Base-by-base conservation (phyloP, 805 yeast genomes). In the Clavispora santaluciae region DNA sequence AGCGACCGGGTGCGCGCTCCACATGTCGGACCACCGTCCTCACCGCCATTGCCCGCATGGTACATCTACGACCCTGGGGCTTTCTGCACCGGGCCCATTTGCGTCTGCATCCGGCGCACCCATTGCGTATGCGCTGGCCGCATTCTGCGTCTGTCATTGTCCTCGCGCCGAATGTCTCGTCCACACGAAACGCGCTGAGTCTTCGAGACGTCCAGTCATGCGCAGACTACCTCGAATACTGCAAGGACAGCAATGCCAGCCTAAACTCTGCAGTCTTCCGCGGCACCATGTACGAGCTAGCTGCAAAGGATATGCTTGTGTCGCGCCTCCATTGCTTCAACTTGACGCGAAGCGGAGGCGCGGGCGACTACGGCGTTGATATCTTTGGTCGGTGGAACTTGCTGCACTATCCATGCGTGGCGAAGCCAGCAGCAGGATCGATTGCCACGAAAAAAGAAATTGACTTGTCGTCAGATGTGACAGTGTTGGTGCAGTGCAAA, bases 351-450 rank as follows among this genome's bases (percentile, higher is more conserved):
- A 69, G 65, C 29, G 85, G 85, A 1, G 81, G 83, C 1, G 63
- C 78, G 1, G 68, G 70, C 37, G 85, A 79, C 48, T 66, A 72
- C 39, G 85, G 85, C 0, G 61, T 79, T 4, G 85, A 79, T 51
- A 53, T 79, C 4, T 53, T 73, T 16, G 83, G 82, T 0, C 61
- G 61, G 31, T 78, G 83, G 83, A 59, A 73, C 40, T 55, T 71
- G 35, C 8, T 38, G 6, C 22, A 28, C 10, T 45, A 37, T 17
- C 21, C 22, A 15, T 16, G 31, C 31, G 12, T 28, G 31, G 25
- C n/a, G 8, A 33, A 13, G 8, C 20, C 22, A 6, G n/a, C 23
- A 6, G 18, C 36, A 12, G n/a, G 12, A 5, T 15, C 22, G 11
- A 26, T 25, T 26, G 21, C 18, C 11, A 40, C 43, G 9, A 22